Conservation (phyloP, 2,329 filamentous ascomycete genomes). For the Trichoderma hamatum region DNA sequence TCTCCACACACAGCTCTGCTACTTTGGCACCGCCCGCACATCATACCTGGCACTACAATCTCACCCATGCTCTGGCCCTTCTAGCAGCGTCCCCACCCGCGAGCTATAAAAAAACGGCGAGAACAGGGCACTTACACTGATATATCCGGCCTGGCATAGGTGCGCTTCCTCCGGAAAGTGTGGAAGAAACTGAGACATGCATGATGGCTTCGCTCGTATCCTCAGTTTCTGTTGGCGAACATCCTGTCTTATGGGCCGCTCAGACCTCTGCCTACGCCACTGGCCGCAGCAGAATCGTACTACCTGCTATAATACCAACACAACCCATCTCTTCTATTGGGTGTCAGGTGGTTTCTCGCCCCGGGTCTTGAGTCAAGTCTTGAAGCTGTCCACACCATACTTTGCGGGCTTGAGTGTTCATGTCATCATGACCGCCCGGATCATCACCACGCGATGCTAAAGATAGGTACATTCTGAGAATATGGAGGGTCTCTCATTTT, state of each 20-base stretch:
- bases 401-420: not conserved
- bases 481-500: constrained; percentile 7
- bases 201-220: constrained; percentile 31
- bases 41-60: not conserved
- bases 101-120: not conserved
- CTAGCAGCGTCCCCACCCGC: not conserved
- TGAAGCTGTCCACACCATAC: constrained; percentile 17
- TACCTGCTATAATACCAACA: not conserved
- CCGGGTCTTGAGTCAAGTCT: constrained; percentile 7
- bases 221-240: constrained; percentile 27
- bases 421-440: constrained; percentile 21
- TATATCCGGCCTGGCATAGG: constrained; percentile 9
- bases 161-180: constrained; percentile 23
- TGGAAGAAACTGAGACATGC: constrained; percentile 35
- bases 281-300: constrained; percentile 27
- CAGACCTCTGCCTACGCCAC: constrained; percentile 22
- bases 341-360: constrained; percentile 28
- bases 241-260: constrained; percentile 10
- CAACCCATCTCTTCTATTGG: constrained; percentile 22
- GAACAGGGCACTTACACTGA: constrained; percentile 6
- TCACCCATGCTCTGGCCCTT: constrained; percentile 2
- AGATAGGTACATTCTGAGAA: constrained; percentile 8
- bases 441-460: constrained; percentile 19
- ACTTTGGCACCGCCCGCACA: not conserved
- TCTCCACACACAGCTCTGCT: not conserved